Conservation (phyloP, 2,329 filamentous ascomycete genomes). For the Lecanoromycetidae sp. region DNA sequence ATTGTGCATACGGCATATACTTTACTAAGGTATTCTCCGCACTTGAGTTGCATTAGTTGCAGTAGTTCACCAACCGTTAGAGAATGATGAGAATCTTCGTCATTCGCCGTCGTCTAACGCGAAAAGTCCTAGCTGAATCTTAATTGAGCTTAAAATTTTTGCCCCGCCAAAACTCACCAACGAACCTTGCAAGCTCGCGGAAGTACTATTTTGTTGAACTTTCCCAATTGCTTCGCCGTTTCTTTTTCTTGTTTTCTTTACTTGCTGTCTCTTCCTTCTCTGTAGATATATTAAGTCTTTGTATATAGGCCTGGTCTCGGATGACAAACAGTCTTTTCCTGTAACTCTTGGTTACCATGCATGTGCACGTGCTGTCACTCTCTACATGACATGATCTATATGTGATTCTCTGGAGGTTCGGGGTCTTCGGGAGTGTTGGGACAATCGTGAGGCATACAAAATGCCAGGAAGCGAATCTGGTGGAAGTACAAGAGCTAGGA, state of each 20-base stretch:
- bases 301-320: not conserved
- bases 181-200: conserved; percentile 1
- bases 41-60: too few relatives aligned
- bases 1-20: not conserved
- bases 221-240: not conserved
- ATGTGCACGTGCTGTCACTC: not conserved
- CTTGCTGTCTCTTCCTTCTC: not conserved
- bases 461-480: not conserved
- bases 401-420: not conserved
- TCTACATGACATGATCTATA: not conserved
- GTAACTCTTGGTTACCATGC: not conserved
- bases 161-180: not conserved
- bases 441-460: too few relatives aligned
- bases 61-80: too few relatives aligned
- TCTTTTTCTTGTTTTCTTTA: not conserved
- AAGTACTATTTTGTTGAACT: too few relatives aligned
- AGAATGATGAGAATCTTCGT: not conserved
- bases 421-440: not conserved
- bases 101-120: not conserved
- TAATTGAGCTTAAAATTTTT: conserved; percentile 2
- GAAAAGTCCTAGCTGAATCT: not conserved
- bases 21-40: not conserved
- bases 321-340: too few relatives aligned
- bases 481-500: conserved; percentile 7
- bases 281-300: not conserved